These are phyloP conservation scores for Penicillium lividum DNA, from an alignment of 495 filamentous ascomycete species.

Conservation along the genomic window DNA sequence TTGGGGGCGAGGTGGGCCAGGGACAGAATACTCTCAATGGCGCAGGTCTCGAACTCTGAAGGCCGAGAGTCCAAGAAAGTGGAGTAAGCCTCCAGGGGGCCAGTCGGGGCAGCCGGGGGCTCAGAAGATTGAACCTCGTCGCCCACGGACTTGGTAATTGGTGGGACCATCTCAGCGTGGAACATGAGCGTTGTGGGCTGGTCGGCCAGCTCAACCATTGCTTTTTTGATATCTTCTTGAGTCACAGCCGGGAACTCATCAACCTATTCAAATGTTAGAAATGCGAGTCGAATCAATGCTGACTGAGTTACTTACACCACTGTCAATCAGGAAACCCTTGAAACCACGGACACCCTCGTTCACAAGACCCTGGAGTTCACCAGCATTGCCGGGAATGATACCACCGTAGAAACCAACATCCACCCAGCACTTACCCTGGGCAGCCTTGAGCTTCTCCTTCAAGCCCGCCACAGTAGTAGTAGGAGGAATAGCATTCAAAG, in stretches of 20 bases:
- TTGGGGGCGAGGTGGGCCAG: slow-evolving; percentile 78
- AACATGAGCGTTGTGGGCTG: slow-evolving; percentile 92
- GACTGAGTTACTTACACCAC: slow-evolving; percentile 66
- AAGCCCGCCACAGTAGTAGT: slow-evolving; percentile 86
- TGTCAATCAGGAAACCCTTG: slow-evolving; percentile 97
- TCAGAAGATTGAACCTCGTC: slow-evolving; percentile 72
- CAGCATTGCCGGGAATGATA: slow-evolving; percentile 85
- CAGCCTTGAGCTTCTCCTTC: slow-evolving; percentile 81
- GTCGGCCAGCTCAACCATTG: slow-evolving; percentile 76
- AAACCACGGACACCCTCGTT: slow-evolving; percentile 88
- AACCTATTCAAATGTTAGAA: slow-evolving; percentile 55
- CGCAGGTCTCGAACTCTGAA: slow-evolving; percentile 86
- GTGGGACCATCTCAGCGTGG: slow-evolving; percentile 97
- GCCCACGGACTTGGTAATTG: slow-evolving; percentile 77
- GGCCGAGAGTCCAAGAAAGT: slow-evolving; percentile 94
- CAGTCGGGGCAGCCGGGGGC: slow-evolving; percentile 71
- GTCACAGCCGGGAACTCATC: slow-evolving; percentile 94
- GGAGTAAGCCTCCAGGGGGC: slow-evolving; percentile 75
- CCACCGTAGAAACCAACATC: slow-evolving; percentile 99
- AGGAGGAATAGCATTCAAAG: slow-evolving; percentile 93
- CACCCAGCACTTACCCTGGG: slow-evolving; percentile 91
- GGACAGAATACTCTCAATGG: slow-evolving; percentile 81
- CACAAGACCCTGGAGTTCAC: slow-evolving; percentile 78
- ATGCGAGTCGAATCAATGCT: slow-evolving; percentile 5
- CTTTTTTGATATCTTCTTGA: slow-evolving; percentile 71